Percentiles rank a stretch among this genome's conserved stretches.
Evolutionary conservation across 2,329 filamentous ascomycete genomes (phyloP).

Genomic region (Neospermospora avenae): DNA sequence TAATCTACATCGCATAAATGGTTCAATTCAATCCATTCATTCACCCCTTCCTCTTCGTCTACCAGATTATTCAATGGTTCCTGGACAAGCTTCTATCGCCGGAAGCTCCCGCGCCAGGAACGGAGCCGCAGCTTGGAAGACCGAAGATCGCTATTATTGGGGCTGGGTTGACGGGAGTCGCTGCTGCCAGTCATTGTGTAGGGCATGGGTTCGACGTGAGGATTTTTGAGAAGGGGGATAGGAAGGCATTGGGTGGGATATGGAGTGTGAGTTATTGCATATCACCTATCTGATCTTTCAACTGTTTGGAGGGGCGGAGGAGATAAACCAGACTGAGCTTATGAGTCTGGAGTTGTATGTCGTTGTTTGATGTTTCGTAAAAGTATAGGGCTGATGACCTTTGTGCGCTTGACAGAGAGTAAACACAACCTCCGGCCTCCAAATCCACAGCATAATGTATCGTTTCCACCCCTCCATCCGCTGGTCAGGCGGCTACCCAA

Average conservation of each 20-base stretch:
- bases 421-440: constrained; percentile 77
- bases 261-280: constrained; percentile 66
- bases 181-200: constrained; percentile 76
- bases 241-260: constrained; percentile 70
- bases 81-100: constrained; percentile 66
- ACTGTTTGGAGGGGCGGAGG: too few species aligned
- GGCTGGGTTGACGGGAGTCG: constrained; percentile 70
- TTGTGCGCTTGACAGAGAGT: constrained; percentile 59
- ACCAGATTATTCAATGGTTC: constrained; percentile 62
- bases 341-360: neutral
- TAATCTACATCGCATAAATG: neutral
- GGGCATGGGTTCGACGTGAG: constrained; percentile 81
- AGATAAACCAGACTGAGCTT: neutral
- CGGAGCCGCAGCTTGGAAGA: constrained; percentile 50
- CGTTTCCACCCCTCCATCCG: constrained; percentile 78
- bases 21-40: constrained; percentile 38
- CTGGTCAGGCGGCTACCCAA: constrained; percentile 74
- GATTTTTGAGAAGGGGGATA: constrained; percentile 70
- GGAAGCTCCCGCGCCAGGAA: constrained; percentile 57
- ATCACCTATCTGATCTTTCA: too few species aligned
- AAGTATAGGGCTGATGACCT: neutral
- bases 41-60: constrained; percentile 59
- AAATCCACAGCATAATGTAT: constrained; percentile 86
- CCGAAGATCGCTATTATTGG: constrained; percentile 69
- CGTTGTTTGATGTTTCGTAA: neutral